Evolutionary conservation across 2,329 filamentous ascomycete genomes (phyloP).

Genomic region (Nannizziopsis arthrosporioides): DNA sequence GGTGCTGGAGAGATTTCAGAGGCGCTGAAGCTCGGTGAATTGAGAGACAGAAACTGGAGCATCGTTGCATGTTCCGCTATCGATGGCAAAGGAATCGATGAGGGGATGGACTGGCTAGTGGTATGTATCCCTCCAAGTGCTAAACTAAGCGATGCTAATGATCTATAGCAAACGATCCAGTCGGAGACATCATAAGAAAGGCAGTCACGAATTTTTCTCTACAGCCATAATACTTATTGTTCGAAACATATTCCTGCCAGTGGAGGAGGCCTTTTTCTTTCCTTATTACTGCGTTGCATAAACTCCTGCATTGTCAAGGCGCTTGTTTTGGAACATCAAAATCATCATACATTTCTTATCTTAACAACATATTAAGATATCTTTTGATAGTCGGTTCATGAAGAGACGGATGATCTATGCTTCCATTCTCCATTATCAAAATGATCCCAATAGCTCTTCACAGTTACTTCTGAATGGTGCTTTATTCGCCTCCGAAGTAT

Average conservation of each 20-base stretch:
- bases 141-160: neutral
- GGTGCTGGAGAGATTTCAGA: slow-evolving; percentile 95
- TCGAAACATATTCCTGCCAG: neutral
- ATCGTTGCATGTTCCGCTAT: slow-evolving; percentile 97
- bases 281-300: neutral
- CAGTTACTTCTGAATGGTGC: too few species aligned
- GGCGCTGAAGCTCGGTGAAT: slow-evolving; percentile 74
- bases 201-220: neutral
- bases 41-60: slow-evolving; percentile 97
- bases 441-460: too few species aligned
- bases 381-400: neutral
- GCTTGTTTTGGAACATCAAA: neutral
- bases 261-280: neutral
- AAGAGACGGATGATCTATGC: too few species aligned
- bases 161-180: slow-evolving; percentile 33
- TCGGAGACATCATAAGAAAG: slow-evolving; percentile 32
- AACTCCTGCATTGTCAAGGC: slow-evolving; percentile 5
- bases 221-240: neutral
- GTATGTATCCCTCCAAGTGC: slow-evolving; percentile 39
- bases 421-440: too few species aligned
- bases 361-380: neutral
- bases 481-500: too few species aligned
- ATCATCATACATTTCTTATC: neutral
- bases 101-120: slow-evolving; percentile 99
- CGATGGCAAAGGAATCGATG: slow-evolving; percentile 83